Evolutionary conservation across 2,329 filamentous ascomycete species (phyloP).

Genomic region (Epichloe baconii): DNA sequence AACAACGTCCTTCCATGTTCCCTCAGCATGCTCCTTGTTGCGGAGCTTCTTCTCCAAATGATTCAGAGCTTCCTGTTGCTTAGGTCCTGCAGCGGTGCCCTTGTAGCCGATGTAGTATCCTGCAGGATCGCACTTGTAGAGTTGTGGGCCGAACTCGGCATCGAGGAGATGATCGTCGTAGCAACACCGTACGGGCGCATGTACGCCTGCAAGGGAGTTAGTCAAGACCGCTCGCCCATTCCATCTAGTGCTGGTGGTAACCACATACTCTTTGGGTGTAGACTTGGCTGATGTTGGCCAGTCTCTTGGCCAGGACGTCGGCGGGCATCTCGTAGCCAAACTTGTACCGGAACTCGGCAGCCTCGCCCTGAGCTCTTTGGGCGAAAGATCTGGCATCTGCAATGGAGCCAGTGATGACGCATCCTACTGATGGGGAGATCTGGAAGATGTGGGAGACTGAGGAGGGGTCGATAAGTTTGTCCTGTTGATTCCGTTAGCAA

Average conservation of each 20-base stretch:
- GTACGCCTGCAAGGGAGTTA: slow-evolving; percentile 50
- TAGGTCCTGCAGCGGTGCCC: slow-evolving; percentile 89
- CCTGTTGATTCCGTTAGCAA: slow-evolving; percentile 37
- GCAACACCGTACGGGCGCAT: slow-evolving; percentile 97
- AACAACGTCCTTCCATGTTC: slow-evolving; percentile 93
- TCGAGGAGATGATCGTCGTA: slow-evolving; percentile 92
- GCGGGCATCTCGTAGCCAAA: slow-evolving; percentile 99
- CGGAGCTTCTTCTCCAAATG: slow-evolving; percentile 99
- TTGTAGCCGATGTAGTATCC: slow-evolving; percentile 99
- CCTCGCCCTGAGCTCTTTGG: slow-evolving; percentile 85
- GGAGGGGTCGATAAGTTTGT: slow-evolving; percentile 95
- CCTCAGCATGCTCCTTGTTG: slow-evolving; percentile 91
- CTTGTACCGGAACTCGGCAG: slow-evolving; percentile 97
- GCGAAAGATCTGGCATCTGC: slow-evolving; percentile 91
- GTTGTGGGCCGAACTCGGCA: slow-evolving; percentile 79
- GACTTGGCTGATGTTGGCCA: slow-evolving; percentile 98
- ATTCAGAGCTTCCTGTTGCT: slow-evolving; percentile 97
- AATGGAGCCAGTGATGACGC: slow-evolving; percentile 97
- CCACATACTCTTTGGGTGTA: slow-evolving; percentile 80
- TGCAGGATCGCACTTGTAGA: slow-evolving; percentile 97
- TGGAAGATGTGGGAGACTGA: slow-evolving; percentile 97
- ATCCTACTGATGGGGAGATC: slow-evolving; percentile 89
- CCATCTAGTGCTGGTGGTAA: not conserved
- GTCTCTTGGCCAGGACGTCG: slow-evolving; percentile 86
- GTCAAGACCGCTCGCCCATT: not conserved